Evolutionary conservation across 2,329 filamentous ascomycete species (phyloP), one percentile per base, ranked within the genome.

Genomic region (Fragosphaeria purpurea): DNA sequence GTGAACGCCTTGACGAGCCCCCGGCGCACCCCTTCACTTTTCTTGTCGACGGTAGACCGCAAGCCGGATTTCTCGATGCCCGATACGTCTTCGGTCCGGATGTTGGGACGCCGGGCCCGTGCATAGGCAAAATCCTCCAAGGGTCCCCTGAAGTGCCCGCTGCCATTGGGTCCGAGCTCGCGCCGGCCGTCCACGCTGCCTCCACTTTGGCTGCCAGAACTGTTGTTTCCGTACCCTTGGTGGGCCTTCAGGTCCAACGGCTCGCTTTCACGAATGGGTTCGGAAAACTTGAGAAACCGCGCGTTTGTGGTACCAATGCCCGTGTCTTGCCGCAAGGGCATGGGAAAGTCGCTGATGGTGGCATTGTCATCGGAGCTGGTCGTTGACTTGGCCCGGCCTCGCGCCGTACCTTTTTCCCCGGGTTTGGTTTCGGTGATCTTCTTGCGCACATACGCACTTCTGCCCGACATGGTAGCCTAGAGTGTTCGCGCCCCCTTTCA

Each of bases 361-460:
- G 53, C 69, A 54, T 70, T 69, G 33, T 65, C 63, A 33, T 70
- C 69, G 4, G 66, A 67, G 41, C 66, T 68, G 11, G 63, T 59
- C 22, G 61, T 57, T 2, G 71, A 71, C 50, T 66, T 65, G 13
- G 67, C 62, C 7, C 68, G 64, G 37, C 58, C 59, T 46, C 64
- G 61, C 1, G 37, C 47, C 3, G 54, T 49, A 7, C 47, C 52
- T 35, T 62, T 62, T 13, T 67, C 67, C 38, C 58, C 63, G 4
- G 61, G 55, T 48, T 70, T 72, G 32, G 70, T 66, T 51, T 79
- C 72, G 0, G 71, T 75, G 56, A 75, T 77, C 66, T 77, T 79
- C 61, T 79, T 79, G 59, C 77, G 74, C 60, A 77, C 76, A 57
- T 76, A 70, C 35, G 76, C 77, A 62, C 76, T 79, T 50, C 77